Base-by-base conservation (phyloP, 768 basidiomycete species). In the Lactarius psammicola region DNA sequence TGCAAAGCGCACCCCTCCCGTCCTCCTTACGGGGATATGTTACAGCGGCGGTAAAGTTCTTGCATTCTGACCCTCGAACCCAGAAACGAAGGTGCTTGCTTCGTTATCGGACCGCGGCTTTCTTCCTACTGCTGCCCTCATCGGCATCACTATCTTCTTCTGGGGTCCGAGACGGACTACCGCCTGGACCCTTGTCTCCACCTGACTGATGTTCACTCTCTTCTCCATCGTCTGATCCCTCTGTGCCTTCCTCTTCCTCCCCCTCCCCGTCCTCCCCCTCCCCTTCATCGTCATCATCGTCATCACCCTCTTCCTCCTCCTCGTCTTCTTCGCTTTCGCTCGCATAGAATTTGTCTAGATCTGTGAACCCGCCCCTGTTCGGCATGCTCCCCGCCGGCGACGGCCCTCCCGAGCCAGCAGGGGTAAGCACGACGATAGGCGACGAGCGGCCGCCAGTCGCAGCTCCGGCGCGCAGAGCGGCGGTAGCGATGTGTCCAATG, bases 271-370 rank as follows among this genome's bases (percentile, higher is more conserved):
- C 70, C 17, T 72, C 74, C 1, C 71, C 75, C 20, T 74, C 74
- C 2, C 74, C 74, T 0, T 70, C 75, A 4, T 71, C 76, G 26
- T 74, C 77, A 40, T 83, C 85, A 5, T 80, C 65, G 23, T 66
- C 73, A 6, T 71, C 70, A 0, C 70, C 73, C 3, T 68, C 70
- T 1, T 70, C 72, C 1, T 75, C 73, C 0, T 71, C 72, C 1
- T 70, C 76, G 26, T 78, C 76, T 10, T 67, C 75, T 60, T 77
- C 77, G 1, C 74, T 74, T 34, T 76, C 76, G 36, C 63, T 72
- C 26, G 74, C 76, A 40, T 93, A 94, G 73, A 94, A 94, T 67
- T 84, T 80, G 71, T 94, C 89, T 69, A 94, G 75, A 75, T 94
- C 84, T 57, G 71, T 78, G 73, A 79, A 85, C 68, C 77, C 78